These are phyloP conservation scores for Daldinia caldariorum DNA, from an alignment of 495 filamentous ascomycete species.

Conservation along the genomic window DNA sequence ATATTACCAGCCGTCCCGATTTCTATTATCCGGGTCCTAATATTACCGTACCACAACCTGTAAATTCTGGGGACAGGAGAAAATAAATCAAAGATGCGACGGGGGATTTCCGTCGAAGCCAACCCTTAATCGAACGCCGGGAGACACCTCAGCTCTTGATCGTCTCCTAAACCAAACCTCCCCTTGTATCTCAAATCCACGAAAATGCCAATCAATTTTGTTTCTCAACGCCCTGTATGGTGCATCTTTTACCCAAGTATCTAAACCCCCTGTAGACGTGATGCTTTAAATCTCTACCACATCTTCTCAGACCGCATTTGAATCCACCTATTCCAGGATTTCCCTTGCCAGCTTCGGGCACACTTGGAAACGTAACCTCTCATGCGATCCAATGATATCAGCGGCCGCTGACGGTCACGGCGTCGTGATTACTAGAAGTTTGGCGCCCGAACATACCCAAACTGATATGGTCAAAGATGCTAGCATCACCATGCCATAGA, in stretches of 20 bases:
- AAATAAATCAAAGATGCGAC: constrained; percentile 24
- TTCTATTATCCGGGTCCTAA: neutral
- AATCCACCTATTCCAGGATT: neutral
- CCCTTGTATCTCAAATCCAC: constrained; percentile 1
- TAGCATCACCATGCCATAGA: constrained; percentile 36
- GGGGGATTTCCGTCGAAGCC: neutral
- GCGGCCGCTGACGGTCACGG: neutral
- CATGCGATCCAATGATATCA: neutral
- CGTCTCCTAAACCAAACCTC: constrained; percentile 46
- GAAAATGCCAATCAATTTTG: constrained; percentile 23
- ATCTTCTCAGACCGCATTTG: neutral
- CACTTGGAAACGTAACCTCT: neutral
- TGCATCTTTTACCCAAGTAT: neutral
- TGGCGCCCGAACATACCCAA: constrained; percentile 29
- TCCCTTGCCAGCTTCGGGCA: neutral
- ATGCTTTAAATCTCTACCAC: constrained; percentile 14
- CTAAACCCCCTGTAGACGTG: neutral
- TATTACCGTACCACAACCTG: neutral
- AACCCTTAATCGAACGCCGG: constrained; percentile 48
- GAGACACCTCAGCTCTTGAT: constrained; percentile 65
- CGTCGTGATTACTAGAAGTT: constrained; percentile 18
- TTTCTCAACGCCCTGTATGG: constrained; percentile 11
- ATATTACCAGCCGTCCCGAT: neutral
- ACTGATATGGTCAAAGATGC: constrained; percentile 32
- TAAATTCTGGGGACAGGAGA: constrained; percentile 16